Percentiles rank a stretch among this genome's conserved stretches.
Evolutionary conservation across 148 eudicot species (phyloP).

Genomic region (Dianthus caryophyllus): DNA sequence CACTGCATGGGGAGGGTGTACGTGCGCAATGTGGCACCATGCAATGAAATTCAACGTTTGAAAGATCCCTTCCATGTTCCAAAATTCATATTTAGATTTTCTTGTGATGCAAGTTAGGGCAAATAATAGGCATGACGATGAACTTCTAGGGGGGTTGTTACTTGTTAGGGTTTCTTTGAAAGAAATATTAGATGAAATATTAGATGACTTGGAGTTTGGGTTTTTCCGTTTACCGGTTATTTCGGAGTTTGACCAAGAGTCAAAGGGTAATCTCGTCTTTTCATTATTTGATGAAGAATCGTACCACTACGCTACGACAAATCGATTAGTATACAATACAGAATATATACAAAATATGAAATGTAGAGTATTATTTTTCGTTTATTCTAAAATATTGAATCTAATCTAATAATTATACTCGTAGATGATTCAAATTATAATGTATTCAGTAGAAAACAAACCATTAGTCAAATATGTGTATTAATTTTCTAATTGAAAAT

Average conservation of each 20-base stretch:
- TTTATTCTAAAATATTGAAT: no score
- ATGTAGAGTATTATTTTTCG: no score
- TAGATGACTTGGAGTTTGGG: background rate
- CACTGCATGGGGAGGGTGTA: background rate
- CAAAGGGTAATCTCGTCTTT: slow-evolving; percentile 2
- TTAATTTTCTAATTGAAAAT: no score
- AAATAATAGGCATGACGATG: background rate
- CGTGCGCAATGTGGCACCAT: slow-evolving; percentile 3
- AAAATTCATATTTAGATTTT: slow-evolving; percentile 1
- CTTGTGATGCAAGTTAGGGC: slow-evolving; percentile 13
- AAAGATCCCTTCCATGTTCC: background rate
- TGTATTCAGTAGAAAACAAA: no score
- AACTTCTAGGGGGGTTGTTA: slow-evolving; percentile 11
- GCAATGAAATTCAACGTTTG: slow-evolving; percentile 11
- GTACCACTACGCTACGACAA: background rate
- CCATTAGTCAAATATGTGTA: no score
- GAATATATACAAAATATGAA: no score
- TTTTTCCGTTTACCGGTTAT: background rate
- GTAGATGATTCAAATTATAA: no score
- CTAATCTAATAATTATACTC: no score
- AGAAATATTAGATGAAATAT: slow-evolving; percentile 4
- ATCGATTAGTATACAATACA: no score
- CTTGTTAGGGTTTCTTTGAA: slow-evolving; percentile 2
- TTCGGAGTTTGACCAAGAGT: background rate
- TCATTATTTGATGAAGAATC: background rate